A percentile compares a stretch with the other conserved stretches of the same genome.
These are phyloP conservation scores for Xylariales sp. DNA, from an alignment of 2,329 filamentous ascomycete species.

Conservation along the genomic window DNA sequence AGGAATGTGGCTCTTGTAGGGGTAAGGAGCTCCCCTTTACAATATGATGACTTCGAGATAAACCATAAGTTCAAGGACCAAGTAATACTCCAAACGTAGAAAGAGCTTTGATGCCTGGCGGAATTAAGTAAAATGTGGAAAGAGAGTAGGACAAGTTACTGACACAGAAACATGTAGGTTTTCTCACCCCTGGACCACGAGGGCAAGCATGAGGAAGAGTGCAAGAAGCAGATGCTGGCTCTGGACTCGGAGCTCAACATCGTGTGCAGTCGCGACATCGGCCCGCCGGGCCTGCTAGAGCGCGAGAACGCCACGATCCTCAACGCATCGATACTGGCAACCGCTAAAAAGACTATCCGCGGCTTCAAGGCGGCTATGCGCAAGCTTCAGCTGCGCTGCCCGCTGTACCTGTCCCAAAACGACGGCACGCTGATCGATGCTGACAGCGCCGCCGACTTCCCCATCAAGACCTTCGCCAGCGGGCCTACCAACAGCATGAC, in stretches of 20 bases:
- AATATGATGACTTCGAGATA: too few relatives aligned
- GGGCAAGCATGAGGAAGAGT: slow-evolving; percentile 1
- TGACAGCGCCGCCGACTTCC: background rate
- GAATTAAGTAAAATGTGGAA: too few relatives aligned
- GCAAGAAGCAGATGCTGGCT: background rate
- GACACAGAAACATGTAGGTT: too few relatives aligned
- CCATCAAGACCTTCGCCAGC: slow-evolving; percentile 2
- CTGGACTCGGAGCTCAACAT: background rate
- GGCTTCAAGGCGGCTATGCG: slow-evolving; percentile 2
- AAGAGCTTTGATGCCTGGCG: too few relatives aligned
- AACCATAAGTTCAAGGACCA: too few relatives aligned
- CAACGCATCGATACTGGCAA: background rate
- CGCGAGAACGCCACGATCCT: slow-evolving; percentile 3
- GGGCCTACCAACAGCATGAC: slow-evolving; percentile 5
- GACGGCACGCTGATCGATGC: slow-evolving; percentile 4
- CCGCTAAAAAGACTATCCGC: background rate
- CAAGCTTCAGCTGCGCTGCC: background rate
- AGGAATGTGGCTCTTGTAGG: background rate
- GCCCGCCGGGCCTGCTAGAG: background rate
- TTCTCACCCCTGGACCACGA: slow-evolving; percentile 2
- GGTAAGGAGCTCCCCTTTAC: too few relatives aligned
- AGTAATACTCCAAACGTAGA: too few relatives aligned
- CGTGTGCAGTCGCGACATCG: slow-evolving; percentile 2
- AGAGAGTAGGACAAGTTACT: too few relatives aligned
- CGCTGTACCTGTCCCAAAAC: slow-evolving; percentile 3